These are phyloP conservation scores for Coniella vitis DNA, from an alignment of 2,329 filamentous ascomycete species.

Conservation along the genomic window DNA sequence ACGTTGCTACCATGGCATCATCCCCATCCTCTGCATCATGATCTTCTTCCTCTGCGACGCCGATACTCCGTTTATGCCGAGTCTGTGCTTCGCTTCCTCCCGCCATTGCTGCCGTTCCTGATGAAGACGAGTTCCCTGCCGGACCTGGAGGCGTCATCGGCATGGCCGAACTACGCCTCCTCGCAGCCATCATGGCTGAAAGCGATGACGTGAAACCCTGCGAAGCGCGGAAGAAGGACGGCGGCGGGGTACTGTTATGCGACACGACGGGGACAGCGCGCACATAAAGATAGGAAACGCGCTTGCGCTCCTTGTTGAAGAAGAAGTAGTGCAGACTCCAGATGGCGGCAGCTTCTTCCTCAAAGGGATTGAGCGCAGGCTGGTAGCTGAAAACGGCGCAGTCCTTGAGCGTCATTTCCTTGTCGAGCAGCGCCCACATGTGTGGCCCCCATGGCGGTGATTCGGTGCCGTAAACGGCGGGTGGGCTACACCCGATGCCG, in stretches of 20 bases:
- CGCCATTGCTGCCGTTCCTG: too few relatives aligned
- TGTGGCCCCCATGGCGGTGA: slow-evolving; percentile 71
- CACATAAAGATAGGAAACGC: slow-evolving; percentile 89
- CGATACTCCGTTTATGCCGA: too few relatives aligned
- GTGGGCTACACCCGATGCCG: slow-evolving; percentile 37
- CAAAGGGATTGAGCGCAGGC: slow-evolving; percentile 83
- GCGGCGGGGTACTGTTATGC: slow-evolving; percentile 46
- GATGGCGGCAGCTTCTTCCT: slow-evolving; percentile 85
- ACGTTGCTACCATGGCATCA: too few relatives aligned
- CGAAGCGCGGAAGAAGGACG: slow-evolving; percentile 24
- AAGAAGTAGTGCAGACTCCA: slow-evolving; percentile 98
- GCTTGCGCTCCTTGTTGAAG: slow-evolving; percentile 87
- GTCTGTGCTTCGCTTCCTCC: too few relatives aligned
- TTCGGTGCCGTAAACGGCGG: slow-evolving; percentile 20
- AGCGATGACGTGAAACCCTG: too few relatives aligned
- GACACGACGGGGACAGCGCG: slow-evolving; percentile 77
- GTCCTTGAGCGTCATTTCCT: slow-evolving; percentile 86
- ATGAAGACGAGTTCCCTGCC: too few relatives aligned
- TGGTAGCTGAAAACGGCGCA: slow-evolving; percentile 87
- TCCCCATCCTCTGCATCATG: slow-evolving; percentile 19
- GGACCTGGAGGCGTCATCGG: too few relatives aligned
- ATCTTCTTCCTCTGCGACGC: slow-evolving; percentile 20
- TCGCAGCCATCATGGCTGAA: too few relatives aligned
- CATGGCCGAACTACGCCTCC: too few relatives aligned
- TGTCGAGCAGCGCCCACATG: slow-evolving; percentile 89